phyloP scores from a whole-genome alignment of 495 filamentous ascomycete genomes.

The Penicillium arizonense region DNA sequence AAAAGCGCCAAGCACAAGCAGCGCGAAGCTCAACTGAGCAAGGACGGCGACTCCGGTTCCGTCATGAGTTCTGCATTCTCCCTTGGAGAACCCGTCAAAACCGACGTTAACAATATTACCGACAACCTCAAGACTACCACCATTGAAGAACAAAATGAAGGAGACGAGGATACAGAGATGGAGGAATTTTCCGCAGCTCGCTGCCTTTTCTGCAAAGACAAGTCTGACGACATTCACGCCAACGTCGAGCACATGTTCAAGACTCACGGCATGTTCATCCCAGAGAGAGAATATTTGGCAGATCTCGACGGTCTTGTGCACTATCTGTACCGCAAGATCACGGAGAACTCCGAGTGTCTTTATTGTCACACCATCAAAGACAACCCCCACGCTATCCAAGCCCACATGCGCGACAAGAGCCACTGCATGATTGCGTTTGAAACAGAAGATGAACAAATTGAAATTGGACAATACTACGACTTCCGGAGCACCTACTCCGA shows the following conservation, averaged over 20 bases:
- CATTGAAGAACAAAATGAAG: constrained; percentile 54
- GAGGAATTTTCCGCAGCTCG: constrained; percentile 51
- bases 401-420: constrained; percentile 94
- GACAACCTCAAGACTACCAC: constrained; percentile 72
- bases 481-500: constrained; percentile 95
- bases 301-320: constrained; percentile 77
- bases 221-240: constrained; percentile 66
- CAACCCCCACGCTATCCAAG: constrained; percentile 73
- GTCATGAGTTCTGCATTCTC: constrained; percentile 91
- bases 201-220: constrained; percentile 89
- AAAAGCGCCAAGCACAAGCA: constrained; percentile 87
- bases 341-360: constrained; percentile 74
- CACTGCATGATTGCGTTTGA: constrained; percentile 97
- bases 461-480: constrained; percentile 97
- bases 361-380: constrained; percentile 78
- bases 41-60: constrained; percentile 62
- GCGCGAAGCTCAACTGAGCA: constrained; percentile 52
- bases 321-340: constrained; percentile 74
- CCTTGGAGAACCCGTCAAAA: constrained; percentile 74
- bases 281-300: constrained; percentile 77
- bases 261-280: constrained; percentile 94
- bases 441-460: constrained; percentile 84
- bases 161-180: constrained; percentile 29
- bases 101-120: constrained; percentile 77
- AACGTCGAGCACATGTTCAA: constrained; percentile 89